Conservation (phyloP, 1,284 basidiomycete genomes). For the Nidula niveotomentosa region DNA sequence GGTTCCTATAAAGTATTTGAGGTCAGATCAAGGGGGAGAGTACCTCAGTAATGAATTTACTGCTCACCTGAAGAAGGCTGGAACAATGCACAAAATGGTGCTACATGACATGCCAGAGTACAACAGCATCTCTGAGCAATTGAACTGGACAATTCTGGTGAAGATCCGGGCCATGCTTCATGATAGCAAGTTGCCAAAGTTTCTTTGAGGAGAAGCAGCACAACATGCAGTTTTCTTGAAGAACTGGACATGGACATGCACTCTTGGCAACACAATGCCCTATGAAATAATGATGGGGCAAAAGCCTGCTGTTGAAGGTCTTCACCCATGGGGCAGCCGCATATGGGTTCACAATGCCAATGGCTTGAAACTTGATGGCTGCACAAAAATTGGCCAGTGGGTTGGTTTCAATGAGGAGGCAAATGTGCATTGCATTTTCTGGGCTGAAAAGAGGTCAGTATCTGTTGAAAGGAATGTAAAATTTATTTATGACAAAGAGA, state of each 20-base stretch:
- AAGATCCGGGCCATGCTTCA: slow-evolving; percentile 8
- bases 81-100: slow-evolving; percentile 13
- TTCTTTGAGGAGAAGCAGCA: slow-evolving; percentile 6
- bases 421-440: slow-evolving; percentile 12
- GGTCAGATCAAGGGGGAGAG: slow-evolving; percentile 10
- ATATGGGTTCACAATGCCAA: slow-evolving; percentile 8
- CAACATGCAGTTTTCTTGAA: slow-evolving; percentile 1
- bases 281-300: background rate
- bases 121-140: slow-evolving; percentile 17
- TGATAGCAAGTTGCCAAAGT: slow-evolving; percentile 5
- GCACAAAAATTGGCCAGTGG: slow-evolving; percentile 8
- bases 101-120: slow-evolving; percentile 17
- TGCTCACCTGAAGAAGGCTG: slow-evolving; percentile 8
- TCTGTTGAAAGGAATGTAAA: background rate
- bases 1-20: slow-evolving; percentile 5
- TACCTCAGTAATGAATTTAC: slow-evolving; percentile 10
- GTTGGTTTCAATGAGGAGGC: slow-evolving; percentile 11
- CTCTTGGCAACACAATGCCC: background rate
- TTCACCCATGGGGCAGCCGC: background rate
- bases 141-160: slow-evolving; percentile 15
- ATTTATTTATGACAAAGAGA: background rate
- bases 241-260: background rate
- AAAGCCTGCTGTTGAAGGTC: background rate
- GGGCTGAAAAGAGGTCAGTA: slow-evolving; percentile 9
- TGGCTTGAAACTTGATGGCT: slow-evolving; percentile 8